Evolutionary conservation across 2,329 filamentous ascomycete genomes (phyloP).

Genomic region (Septoria petroselini): DNA sequence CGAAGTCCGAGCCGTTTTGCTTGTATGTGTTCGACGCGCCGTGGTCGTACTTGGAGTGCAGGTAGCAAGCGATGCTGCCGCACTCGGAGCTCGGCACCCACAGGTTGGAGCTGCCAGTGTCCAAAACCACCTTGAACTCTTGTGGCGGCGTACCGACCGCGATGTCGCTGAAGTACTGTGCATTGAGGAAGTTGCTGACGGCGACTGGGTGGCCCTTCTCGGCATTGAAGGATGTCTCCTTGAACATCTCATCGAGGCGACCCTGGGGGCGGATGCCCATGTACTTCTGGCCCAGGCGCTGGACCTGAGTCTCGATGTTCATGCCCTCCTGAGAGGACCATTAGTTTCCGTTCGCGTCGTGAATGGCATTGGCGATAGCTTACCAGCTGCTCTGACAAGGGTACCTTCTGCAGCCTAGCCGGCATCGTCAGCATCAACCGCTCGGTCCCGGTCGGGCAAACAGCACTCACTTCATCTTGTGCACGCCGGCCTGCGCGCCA

Average conservation of each 20-base stretch:
- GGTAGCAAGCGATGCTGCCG: conserved; percentile 94
- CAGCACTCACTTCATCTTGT: conserved; percentile 64
- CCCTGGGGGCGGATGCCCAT: conserved; percentile 72
- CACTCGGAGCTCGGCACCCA: conserved; percentile 94
- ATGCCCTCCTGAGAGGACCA: conserved; percentile 59
- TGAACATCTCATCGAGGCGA: conserved; percentile 76
- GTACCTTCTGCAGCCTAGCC: conserved; percentile 74
- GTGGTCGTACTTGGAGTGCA: conserved; percentile 95
- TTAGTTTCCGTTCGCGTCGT: conserved; percentile 12
- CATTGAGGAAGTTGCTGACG: conserved; percentile 96
- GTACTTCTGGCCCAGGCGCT: conserved; percentile 91
- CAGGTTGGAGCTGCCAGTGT: conserved; percentile 97
- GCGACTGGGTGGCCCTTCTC: conserved; percentile 75
- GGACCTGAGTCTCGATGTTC: conserved; percentile 76
- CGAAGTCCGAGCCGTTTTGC: conserved; percentile 87
- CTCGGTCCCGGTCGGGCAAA: background rate
- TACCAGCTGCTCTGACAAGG: conserved; percentile 88
- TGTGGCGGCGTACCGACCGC: conserved; percentile 87
- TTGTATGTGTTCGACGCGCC: conserved; percentile 84
- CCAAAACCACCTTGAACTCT: conserved; percentile 95
- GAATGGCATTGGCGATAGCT: conserved; percentile 39
- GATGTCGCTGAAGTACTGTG: conserved; percentile 99
- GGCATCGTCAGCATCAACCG: conserved; percentile 17
- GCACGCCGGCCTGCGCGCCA: conserved; percentile 65
- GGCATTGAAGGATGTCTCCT: conserved; percentile 63